Conservation (phyloP, 2,329 filamentous ascomycete genomes). For the Penicillium sp. region DNA sequence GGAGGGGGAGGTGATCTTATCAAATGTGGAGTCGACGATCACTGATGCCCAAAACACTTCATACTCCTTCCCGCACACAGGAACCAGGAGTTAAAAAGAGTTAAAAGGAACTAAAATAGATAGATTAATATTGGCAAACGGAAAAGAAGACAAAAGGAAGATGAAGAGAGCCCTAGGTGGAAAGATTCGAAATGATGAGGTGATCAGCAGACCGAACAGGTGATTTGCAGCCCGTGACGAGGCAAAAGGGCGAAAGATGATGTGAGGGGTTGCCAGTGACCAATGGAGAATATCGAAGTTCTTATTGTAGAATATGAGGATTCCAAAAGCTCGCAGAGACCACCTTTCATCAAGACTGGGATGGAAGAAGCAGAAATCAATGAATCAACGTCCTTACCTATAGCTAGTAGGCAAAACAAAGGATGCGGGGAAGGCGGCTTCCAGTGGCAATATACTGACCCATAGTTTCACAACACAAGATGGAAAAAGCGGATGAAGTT, state of each 20-base stretch:
- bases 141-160: background rate
- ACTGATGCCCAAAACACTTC: conserved; percentile 16
- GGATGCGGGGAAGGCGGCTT: conserved; percentile 6
- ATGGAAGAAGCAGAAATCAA: background rate
- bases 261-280: conserved; percentile 1
- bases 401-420: conserved; percentile 1
- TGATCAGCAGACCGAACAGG: conserved; percentile 23
- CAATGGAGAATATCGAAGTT: background rate
- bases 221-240: conserved; percentile 21
- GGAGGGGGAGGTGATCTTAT: conserved; percentile 22
- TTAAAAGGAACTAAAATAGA: background rate
- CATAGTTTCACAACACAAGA: background rate
- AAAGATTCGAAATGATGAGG: conserved; percentile 15
- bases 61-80: background rate
- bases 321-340: background rate
- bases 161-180: background rate
- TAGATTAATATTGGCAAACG: no score
- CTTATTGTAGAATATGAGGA: background rate
- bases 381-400: background rate
- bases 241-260: conserved; percentile 4
- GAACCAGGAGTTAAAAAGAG: background rate
- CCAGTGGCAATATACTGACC: conserved; percentile 2
- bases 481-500: background rate
- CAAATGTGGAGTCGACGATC: conserved; percentile 17
- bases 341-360: background rate